These are phyloP conservation scores for Boletus coccyginus DNA, from an alignment of 768 basidiomycete species.

Conservation along the genomic window DNA sequence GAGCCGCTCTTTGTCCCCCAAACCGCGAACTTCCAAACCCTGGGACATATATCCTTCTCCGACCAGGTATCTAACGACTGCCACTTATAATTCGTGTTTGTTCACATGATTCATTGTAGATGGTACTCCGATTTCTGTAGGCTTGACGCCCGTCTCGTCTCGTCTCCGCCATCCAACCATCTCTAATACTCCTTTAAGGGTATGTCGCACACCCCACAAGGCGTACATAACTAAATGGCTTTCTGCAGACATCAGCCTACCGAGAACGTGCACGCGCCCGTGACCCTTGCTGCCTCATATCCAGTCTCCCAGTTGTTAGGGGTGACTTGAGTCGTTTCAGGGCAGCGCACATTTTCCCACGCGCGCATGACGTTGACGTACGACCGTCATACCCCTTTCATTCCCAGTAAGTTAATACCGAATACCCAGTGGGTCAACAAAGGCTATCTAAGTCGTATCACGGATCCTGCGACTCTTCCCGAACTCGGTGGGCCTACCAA, in stretches of 20 bases:
- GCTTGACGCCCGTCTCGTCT: neutral
- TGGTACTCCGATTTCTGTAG: neutral
- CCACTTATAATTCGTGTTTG: neutral
- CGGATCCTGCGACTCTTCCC: slow-evolving; percentile 11
- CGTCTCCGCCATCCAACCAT: neutral
- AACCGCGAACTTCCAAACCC: neutral
- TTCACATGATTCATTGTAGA: neutral
- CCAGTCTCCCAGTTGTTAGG: neutral
- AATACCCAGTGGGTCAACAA: slow-evolving; percentile 20
- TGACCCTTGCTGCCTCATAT: neutral
- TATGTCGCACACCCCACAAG: neutral
- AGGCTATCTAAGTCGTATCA: slow-evolving; percentile 16
- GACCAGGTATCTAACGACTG: neutral
- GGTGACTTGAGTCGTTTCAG: neutral
- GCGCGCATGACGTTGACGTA: slow-evolving; percentile 21
- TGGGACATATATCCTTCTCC: neutral
- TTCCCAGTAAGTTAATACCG: slow-evolving; percentile 2
- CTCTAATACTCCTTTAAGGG: neutral
- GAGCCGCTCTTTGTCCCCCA: neutral
- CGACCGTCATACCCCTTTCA: neutral
- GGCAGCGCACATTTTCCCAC: slow-evolving; percentile 21
- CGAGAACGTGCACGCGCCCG: neutral
- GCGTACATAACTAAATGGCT: neutral
- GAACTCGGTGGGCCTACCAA: slow-evolving; percentile 14
- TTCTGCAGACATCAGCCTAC: neutral